Evolutionary conservation across 164 flowering plant species (phyloP), one percentile per base, ranked within the genome.

Genomic region (Nelumbo lutea): DNA sequence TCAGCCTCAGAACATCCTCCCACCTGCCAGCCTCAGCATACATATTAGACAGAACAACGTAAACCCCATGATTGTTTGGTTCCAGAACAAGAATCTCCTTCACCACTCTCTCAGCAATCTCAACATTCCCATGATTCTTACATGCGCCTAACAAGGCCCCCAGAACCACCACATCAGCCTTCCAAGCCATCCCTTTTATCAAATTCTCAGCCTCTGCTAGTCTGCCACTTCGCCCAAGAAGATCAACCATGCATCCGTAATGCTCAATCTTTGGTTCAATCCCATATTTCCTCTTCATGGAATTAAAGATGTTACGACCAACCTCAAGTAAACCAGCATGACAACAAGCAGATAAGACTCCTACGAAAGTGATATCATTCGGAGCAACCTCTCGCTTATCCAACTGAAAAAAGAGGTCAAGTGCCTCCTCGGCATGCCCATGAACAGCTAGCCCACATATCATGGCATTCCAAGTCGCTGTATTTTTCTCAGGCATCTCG

Each of bases 401-500:
- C 63, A 87, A 11, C 78, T 71, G 66, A 43, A 61, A 4, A 67
- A 84, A 89, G 13, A 83, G 80, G 50, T 66, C 62, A 42, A 84
- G 77, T 10, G 90, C 88, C 69, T 68, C 81, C 46, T 76, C 68
- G 1, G 79, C 88, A 71, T 80, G 84, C 4, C 95, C 95, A 77
- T 87, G 85, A 61, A 51, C 77, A 5, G 91, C 91, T 51, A 83
- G 66, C 53, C 91, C 95, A 75, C 80, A 79, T 42, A 89, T 81
- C 86, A 89, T 81, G 8, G 88, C 85, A 76, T 86, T 89, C 90
- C 90, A 87, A 13, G 90, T 82, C 1, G 79, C 86, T 9, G 70
- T 72, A 43, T 80, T 87, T 72, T 63, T 86, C 42, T 79, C 83
- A 56, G 58, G 66, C 87, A 86, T 78, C 9, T 69, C 70, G 58